Base-by-base conservation (phyloP, 1,139 yeast genomes). In the Geotrichum bryndzae region DNA sequence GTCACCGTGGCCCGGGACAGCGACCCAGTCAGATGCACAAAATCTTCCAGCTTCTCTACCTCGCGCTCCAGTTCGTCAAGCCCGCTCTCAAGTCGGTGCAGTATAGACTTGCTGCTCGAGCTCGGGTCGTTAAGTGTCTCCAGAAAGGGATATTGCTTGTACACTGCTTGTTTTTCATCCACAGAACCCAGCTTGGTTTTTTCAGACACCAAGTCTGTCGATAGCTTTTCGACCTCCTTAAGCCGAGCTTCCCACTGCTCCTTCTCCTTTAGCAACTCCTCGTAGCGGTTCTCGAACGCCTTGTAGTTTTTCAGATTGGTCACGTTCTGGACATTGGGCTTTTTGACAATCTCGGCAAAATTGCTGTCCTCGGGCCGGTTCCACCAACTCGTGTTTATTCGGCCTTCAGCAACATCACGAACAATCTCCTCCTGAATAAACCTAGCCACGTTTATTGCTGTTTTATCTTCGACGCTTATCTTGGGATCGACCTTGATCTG, bases 361-460 rank as follows among this genome's bases (percentile, higher is more conserved):
- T 52, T 54, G 52, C 55, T 35, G 6, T 60, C 72, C 68, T 69
- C 72, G 3, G 68, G 69, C 4, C 80, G 72, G 61, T 77, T 77
- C 79, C 87, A 85, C 95, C 95, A 88, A 68, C 88, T 84, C 5
- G 87, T 82, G 51, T 82, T 77, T 22, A 88, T 78, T 60, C 79
- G 79, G 15, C 90, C 89, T 50, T 83, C 82, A 31, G 79, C 76
- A 61, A 88, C 73, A 67, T 85, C 90, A 48, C 80, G 75, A 7
- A 87, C 74, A 11, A 87, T 70, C 68, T 87, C 91, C 62, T 86
- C 88, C 68, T 85, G 82, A 51, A 88, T 84, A 1, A 84, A 84
- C 63, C 84, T 81, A 13, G 92, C 88, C 51, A 72, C 70, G 22
- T 66, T 67, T 29, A 65, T 53, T 10, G 73, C 74, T 2, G 74